Conservation (phyloP, 2,329 filamentous ascomycete genomes). For the Samsoniella hepiali region DNA sequence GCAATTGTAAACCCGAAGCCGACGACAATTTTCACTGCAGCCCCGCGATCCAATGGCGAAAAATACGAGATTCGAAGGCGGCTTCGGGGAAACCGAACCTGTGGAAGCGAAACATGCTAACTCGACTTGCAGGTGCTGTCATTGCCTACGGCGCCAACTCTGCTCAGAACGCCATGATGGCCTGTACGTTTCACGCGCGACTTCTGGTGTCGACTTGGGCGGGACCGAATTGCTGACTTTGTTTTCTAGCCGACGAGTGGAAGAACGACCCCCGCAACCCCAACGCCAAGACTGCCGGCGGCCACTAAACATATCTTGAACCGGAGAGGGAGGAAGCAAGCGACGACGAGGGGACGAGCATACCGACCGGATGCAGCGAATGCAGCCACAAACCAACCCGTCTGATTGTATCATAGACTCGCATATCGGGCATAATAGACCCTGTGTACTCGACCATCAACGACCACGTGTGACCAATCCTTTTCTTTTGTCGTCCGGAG, state of each 20-base stretch:
- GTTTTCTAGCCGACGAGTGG: constrained; percentile 74
- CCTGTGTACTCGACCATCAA: constrained; percentile 18
- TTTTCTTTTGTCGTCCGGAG: not conserved
- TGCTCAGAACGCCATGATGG: constrained; percentile 70
- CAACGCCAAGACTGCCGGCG: constrained; percentile 45
- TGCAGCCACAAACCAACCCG: constrained; percentile 6
- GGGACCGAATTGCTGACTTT: not conserved
- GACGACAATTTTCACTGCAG: constrained; percentile 6
- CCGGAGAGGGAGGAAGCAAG: not conserved
- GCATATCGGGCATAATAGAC: constrained; percentile 21
- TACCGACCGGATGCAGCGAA: constrained; percentile 14
- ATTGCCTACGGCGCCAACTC: constrained; percentile 92
- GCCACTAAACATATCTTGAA: constrained; percentile 38
- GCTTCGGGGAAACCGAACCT: not conserved
- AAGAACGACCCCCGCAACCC: constrained; percentile 96
- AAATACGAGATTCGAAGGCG: not conserved
- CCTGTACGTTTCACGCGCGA: constrained; percentile 53
- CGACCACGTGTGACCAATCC: not conserved
- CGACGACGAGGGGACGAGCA: constrained; percentile 10
- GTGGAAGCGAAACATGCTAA: constrained; percentile 10
- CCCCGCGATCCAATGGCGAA: not conserved
- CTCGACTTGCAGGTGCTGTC: constrained; percentile 61
- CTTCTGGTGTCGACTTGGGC: no score
- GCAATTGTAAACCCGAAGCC: constrained; percentile 20
- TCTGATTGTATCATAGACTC: constrained; percentile 21